Base-by-base conservation (phyloP, 495 filamentous ascomycete species). In the Daldinia loculata region DNA sequence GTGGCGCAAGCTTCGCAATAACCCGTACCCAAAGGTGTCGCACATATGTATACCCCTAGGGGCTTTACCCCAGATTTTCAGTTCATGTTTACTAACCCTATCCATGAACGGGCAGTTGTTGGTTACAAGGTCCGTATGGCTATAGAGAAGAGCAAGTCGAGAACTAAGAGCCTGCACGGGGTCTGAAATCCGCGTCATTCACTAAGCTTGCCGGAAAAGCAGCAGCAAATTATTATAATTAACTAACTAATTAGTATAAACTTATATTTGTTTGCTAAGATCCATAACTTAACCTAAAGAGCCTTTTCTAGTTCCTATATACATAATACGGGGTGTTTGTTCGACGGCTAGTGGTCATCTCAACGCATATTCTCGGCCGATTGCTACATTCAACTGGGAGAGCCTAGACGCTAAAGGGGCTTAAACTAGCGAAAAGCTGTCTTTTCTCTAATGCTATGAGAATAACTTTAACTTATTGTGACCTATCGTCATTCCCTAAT, bases 41-140 rank as follows among this genome's bases (percentile, higher is more conserved):
- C 43, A 67, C 67, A 62, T 61, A 53, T 56, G 59, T 61, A 53
- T 56, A 63, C 66, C 48, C 43, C 62, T 30, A 63, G 63, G 71
- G 67, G 59, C 50, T 43, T 70, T 74, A 74, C 67, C 71, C 71
- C 71, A 59, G 71, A 74, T 74, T 74, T 64, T 59, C 55, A n/a
- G 22, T 19, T 60, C 43, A 19, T 7, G 27, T 26, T 48, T 27
- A 19, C 34, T 69, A 65, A 24, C 32, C 50, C 61, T 11, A 60
- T 56, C 29, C 53, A 48, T 50, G n/a, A 51, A 63, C 52, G 41
- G 30, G 6, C 52, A 55, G 38, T 4, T 55, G 24, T 65, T 43
- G 9, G 59, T 61, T 30, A 64, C 55, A 48, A 67, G 27, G 56
- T 39, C 57, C 45, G 52, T 41, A 52, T 27, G 24, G 61, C 53